Conservation (phyloP, 164 flowering plant species). For the Litsea cubeba region DNA sequence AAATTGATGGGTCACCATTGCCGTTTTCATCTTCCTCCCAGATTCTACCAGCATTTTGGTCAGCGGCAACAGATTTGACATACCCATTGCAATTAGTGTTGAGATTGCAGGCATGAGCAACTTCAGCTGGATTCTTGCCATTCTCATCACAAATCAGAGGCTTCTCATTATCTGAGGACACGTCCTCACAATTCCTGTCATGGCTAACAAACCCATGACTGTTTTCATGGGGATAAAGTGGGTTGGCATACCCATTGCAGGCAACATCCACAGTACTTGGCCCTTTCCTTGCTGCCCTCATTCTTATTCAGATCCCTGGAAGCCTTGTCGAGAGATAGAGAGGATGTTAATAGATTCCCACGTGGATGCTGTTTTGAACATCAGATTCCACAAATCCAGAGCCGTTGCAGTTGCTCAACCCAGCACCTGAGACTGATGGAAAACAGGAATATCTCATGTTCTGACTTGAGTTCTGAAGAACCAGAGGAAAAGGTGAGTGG, state of each 20-base stretch:
- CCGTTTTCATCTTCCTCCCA: not conserved
- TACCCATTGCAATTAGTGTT: not conserved
- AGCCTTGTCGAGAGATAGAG: constrained; percentile 32
- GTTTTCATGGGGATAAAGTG: not conserved
- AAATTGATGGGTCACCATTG: too few relatives aligned
- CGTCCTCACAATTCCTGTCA: not conserved
- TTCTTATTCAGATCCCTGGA: constrained; percentile 7
- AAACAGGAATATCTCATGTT: not conserved
- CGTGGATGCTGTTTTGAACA: not conserved
- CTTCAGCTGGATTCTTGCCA: not conserved
- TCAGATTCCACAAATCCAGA: not conserved
- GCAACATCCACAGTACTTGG: constrained; percentile 11
- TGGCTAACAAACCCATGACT: not conserved
- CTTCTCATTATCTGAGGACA: not conserved
- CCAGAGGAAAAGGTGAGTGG: not conserved
- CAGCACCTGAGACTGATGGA: not conserved
- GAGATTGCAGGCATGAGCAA: not conserved
- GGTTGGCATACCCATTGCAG: not conserved
- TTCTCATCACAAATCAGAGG: not conserved
- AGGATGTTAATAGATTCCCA: constrained; percentile 4
- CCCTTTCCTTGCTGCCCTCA: constrained; percentile 10
- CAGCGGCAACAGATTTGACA: not conserved
- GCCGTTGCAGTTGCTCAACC: not conserved
- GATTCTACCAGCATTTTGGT: not conserved
- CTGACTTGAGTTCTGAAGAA: constrained; percentile 3